Evolutionary conservation across 306 rosid species (phyloP).

Genomic region (Purshia tridentata): DNA sequence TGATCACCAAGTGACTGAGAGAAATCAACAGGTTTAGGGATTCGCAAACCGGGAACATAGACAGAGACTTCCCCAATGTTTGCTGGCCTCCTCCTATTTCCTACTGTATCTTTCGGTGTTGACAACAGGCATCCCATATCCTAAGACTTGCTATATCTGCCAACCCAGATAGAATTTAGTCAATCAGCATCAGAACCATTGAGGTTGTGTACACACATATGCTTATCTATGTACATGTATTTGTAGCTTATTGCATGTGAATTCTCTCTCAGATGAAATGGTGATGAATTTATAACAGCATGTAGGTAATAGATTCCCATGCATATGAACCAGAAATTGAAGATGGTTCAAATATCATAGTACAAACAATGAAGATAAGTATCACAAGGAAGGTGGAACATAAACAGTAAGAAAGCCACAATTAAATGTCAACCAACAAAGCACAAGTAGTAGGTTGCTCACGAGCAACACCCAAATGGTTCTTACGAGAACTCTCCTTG

Average conservation of each 20-base stretch:
- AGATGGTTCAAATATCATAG: conserved; percentile 27
- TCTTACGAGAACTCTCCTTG: conserved; percentile 45
- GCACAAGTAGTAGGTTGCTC: conserved; percentile 70
- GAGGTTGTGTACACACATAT: conserved; percentile 3
- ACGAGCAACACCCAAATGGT: conserved; percentile 58
- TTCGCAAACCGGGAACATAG: conserved; percentile 92
- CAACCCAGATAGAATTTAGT: conserved; percentile 29
- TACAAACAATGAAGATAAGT: conserved; percentile 25
- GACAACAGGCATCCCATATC: conserved; percentile 89
- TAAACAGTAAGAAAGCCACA: conserved; percentile 39
- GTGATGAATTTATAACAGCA: conserved; percentile 16
- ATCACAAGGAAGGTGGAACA: conserved; percentile 45
- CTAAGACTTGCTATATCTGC: conserved; percentile 41
- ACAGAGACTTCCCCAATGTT: conserved; percentile 94
- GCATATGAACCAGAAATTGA: conserved; percentile 24
- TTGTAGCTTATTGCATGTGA: background rate
- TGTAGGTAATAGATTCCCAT: conserved; percentile 22
- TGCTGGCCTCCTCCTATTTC: conserved; percentile 82
- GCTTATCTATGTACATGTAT: background rate
- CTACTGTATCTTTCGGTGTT: conserved; percentile 69
- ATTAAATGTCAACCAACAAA: conserved; percentile 73
- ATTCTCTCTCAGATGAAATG: conserved; percentile 14
- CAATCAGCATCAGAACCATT: conserved; percentile 34
- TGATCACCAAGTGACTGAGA: conserved; percentile 60
- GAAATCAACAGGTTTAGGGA: conserved; percentile 94